Evolutionary conservation across 1,284 basidiomycete species (phyloP), one percentile per base, ranked within the genome.

Genomic region (Marasmius tenuissimus): DNA sequence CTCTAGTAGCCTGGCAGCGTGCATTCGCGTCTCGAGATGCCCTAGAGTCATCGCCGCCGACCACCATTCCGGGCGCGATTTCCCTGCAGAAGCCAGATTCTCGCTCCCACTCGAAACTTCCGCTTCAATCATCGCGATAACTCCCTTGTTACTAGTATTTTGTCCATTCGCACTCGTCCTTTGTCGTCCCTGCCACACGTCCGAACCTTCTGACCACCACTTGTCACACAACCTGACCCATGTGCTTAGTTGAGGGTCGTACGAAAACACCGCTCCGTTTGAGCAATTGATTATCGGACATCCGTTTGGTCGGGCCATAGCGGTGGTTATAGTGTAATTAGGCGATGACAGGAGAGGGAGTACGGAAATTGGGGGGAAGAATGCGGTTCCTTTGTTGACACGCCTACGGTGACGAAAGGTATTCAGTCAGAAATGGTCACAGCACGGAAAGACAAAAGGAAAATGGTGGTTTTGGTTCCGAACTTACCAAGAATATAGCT

Each of bases 121-220:
- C 53, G 81, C 76, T 72, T 91, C 90, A 57, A 88, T 75, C 20
- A 74, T 65, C 7, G 84, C 76, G 57, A 89, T 73, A 37, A 86
- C 76, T 6, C 86, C 79, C 62, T 83, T 80, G 60, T 4, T 27
- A 27, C 27, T 27, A 4, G 76, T 75, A 8, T 54, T 37, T 34
- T 10, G 78, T 66, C 11, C 34, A 47, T 52, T n/a, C 56, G 67
- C 73, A 57, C 75, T 77, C 11, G 72, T 73, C 39, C 87, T 82
- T 61, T 87, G 84, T 3, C 88, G 83, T 37, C 86, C 85, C 70
- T 88, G 87, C 91, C 92, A 93, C n/a, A 81, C 82, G 65, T 92
- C 88, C 0, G 91, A 92, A 39, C 91, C 90, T 66, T 88, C 84
- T 0, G 87, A 79, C 88, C 90, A 94, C 91, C 92, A 94, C 0